A percentile compares a stretch with the other conserved stretches of the same genome.
These are phyloP conservation scores for Cystoderma amianthinum DNA, from an alignment of 768 basidiomycete species.

Conservation along the genomic window DNA sequence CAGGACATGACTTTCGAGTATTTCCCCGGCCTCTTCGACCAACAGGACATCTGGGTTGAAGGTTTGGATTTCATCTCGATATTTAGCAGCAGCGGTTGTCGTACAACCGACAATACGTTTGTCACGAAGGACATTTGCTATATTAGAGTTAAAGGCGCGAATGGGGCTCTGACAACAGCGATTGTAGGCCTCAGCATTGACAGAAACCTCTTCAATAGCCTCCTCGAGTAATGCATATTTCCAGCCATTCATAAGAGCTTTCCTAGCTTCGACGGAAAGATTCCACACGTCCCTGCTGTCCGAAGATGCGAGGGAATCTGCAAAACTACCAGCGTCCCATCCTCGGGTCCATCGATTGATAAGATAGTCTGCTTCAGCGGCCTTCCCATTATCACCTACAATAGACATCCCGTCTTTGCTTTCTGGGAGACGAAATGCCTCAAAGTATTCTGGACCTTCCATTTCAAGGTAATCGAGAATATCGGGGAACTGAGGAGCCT, in stretches of 20 bases:
- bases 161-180: conserved; percentile 23
- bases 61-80: conserved; percentile 34
- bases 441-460: conserved; percentile 34
- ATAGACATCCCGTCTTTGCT: conserved; percentile 35
- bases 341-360: conserved; percentile 41
- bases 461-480: conserved; percentile 46
- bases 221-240: conserved; percentile 23
- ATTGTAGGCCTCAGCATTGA: conserved; percentile 30
- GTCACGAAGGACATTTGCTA: conserved; percentile 22
- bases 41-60: conserved; percentile 46
- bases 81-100: conserved; percentile 65
- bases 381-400: conserved; percentile 32
- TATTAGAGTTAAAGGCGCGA: conserved; percentile 26
- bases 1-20: conserved; percentile 60
- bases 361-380: conserved; percentile 31
- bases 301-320: conserved; percentile 13
- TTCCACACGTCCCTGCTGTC: conserved; percentile 26
- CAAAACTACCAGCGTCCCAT: conserved; percentile 35
- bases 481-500: conserved; percentile 14
- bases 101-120: conserved; percentile 64
- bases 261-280: conserved; percentile 19
- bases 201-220: conserved; percentile 24
- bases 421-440: conserved; percentile 37
- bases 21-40: conserved; percentile 72
- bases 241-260: conserved; percentile 23